Conservation (phyloP, 164 flowering plant species). For the Dillenia suffruticosa region DNA sequence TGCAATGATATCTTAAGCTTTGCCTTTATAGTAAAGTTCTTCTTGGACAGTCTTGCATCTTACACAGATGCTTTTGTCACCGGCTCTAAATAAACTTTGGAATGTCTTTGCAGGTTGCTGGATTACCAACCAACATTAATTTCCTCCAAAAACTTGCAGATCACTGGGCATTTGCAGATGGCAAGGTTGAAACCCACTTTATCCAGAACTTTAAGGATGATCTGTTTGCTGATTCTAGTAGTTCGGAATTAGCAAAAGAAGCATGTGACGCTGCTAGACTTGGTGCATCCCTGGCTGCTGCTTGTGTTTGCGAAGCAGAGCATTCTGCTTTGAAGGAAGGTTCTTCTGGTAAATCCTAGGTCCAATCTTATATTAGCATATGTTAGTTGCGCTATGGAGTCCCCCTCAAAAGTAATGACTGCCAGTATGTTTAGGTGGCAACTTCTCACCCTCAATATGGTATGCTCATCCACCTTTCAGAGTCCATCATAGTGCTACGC, state of each 20-base stretch:
- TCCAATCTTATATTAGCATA: background rate
- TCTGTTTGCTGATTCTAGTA: conserved; percentile 52
- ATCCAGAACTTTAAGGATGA: conserved; percentile 77
- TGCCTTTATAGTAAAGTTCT: too few relatives aligned
- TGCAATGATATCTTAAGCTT: too few relatives aligned
- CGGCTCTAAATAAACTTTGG: too few relatives aligned
- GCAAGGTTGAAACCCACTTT: conserved; percentile 91
- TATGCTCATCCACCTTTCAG: conserved; percentile 83
- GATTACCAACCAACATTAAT: conserved; percentile 84
- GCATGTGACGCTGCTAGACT: conserved; percentile 40
- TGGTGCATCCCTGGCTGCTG: conserved; percentile 68
- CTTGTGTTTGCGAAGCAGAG: conserved; percentile 69
- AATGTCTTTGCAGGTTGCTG: conserved; percentile 72
- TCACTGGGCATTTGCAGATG: conserved; percentile 80
- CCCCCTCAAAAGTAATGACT: conserved; percentile 6
- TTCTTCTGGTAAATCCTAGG: conserved; percentile 39
- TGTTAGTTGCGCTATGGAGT: background rate
- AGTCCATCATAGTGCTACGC: conserved; percentile 62
- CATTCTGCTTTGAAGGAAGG: conserved; percentile 25
- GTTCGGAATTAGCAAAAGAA: conserved; percentile 27
- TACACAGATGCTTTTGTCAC: too few relatives aligned
- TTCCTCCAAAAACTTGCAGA: conserved; percentile 73
- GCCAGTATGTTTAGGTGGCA: conserved; percentile 32
- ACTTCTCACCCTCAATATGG: conserved; percentile 55
- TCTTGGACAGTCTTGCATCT: too few relatives aligned